Conservation (phyloP, 108 stramenopile genomes). For the Hondaea fermentalgiana region DNA sequence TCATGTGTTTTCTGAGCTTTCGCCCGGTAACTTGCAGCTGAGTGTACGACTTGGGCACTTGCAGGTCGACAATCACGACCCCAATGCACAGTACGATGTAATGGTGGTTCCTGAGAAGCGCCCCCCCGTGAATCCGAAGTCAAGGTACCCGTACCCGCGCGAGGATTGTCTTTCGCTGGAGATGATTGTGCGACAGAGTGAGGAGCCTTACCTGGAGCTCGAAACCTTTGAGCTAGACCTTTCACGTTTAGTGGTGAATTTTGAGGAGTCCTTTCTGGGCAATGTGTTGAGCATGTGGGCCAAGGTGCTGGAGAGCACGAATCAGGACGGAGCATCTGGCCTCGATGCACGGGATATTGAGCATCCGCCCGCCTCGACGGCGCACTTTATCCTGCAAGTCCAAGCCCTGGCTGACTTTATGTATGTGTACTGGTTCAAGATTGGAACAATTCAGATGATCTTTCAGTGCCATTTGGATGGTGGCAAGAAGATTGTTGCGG, state of each 20-base stretch:
- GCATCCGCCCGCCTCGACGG: not conserved
- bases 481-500: not conserved
- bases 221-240: not conserved
- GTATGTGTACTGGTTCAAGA: constrained; percentile 2
- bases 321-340: not conserved
- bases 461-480: not conserved
- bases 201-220: not conserved
- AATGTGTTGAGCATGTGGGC: not conserved
- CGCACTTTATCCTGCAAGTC: not conserved
- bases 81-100: not conserved
- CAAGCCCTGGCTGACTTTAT: constrained; percentile 11
- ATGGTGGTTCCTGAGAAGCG: not conserved
- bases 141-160: not conserved
- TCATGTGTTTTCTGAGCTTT: not conserved
- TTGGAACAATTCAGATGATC: not conserved
- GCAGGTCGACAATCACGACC: not conserved
- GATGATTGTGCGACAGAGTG: not conserved
- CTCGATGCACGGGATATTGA: not conserved
- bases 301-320: not conserved
- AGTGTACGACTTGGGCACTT: not conserved
- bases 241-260: not conserved
- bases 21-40: not conserved
- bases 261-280: constrained; percentile 1
- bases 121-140: not conserved
- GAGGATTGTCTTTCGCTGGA: not conserved